Evolutionary conservation across 225 moss, liverwort and hornwort species (phyloP).

Genomic region (Pseudisothecium myosuroides): DNA sequence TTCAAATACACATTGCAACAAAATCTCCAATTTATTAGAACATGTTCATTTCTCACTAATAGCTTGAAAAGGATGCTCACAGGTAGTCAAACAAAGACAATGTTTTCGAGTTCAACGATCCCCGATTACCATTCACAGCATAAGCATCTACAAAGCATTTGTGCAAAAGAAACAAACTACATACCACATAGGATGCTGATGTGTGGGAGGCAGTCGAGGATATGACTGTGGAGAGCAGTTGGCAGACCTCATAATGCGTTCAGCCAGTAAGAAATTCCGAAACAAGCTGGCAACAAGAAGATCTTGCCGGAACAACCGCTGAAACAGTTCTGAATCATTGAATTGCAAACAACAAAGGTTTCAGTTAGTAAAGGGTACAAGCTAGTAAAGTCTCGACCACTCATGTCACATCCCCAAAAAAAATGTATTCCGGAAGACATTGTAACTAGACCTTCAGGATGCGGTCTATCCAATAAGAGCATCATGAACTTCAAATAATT

Average conservation of each 20-base stretch:
- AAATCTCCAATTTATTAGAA: neutral
- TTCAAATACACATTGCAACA: neutral
- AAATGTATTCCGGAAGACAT: neutral
- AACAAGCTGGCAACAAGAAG: conserved; percentile 96
- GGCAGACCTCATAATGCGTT: conserved; percentile 94
- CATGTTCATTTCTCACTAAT: neutral
- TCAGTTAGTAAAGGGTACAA: neutral
- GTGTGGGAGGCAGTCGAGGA: conserved; percentile 86
- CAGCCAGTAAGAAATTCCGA: conserved; percentile 86
- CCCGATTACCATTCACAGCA: neutral
- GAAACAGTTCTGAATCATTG: conserved; percentile 58
- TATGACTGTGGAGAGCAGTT: conserved; percentile 85
- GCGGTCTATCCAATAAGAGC: neutral
- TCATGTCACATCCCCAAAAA: neutral
- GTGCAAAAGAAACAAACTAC: neutral
- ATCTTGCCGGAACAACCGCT: conserved; percentile 93
- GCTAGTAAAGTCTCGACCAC: neutral
- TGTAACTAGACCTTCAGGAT: neutral
- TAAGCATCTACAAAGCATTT: neutral
- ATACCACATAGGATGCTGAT: conserved; percentile 99
- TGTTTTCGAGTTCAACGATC: neutral
- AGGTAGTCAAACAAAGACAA: neutral
- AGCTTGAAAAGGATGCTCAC: neutral
- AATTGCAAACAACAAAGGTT: neutral
- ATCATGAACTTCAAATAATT: neutral